These are phyloP conservation scores for Wickerhamomyces canadensis DNA, from an alignment of 805 yeast species.

Conservation along the genomic window DNA sequence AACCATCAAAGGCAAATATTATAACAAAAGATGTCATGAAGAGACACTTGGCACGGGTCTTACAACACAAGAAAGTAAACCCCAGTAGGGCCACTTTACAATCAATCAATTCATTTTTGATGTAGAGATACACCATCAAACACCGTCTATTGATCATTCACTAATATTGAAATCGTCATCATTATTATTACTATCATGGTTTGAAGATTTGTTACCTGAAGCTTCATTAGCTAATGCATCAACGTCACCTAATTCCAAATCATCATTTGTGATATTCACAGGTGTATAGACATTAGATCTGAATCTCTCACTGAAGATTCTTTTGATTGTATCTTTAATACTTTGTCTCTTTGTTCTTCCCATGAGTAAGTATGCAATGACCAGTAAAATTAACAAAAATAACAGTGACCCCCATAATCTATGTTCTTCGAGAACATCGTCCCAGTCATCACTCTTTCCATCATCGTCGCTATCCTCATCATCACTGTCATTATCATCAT, in stretches of 20 bases:
- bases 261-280: constrained; percentile 4
- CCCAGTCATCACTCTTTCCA: constrained; percentile 36
- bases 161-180: neutral
- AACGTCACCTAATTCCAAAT: constrained; percentile 13
- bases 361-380: constrained; percentile 29
- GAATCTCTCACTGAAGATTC: constrained; percentile 6
- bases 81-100: constrained; percentile 78
- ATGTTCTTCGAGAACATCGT: constrained; percentile 26
- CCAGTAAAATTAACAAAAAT: constrained; percentile 26
- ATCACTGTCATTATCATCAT: constrained; percentile 18
- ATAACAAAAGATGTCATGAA: constrained; percentile 48
- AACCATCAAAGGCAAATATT: constrained; percentile 11
- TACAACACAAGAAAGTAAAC: constrained; percentile 46
- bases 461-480: constrained; percentile 24
- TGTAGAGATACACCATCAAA: constrained; percentile 34
- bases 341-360: constrained; percentile 26
- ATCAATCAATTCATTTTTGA: constrained; percentile 54
- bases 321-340: constrained; percentile 11
- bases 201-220: neutral
- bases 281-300: constrained; percentile 4
- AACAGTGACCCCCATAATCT: constrained; percentile 33
- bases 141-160: no score
- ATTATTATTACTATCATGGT: neutral
- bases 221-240: constrained; percentile 4
- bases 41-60: constrained; percentile 47